A percentile compares a stretch with the other conserved stretches of the same genome.
These are phyloP conservation scores for Penicillium olsonii DNA, from an alignment of 2,329 filamentous ascomycete species.

Conservation along the genomic window DNA sequence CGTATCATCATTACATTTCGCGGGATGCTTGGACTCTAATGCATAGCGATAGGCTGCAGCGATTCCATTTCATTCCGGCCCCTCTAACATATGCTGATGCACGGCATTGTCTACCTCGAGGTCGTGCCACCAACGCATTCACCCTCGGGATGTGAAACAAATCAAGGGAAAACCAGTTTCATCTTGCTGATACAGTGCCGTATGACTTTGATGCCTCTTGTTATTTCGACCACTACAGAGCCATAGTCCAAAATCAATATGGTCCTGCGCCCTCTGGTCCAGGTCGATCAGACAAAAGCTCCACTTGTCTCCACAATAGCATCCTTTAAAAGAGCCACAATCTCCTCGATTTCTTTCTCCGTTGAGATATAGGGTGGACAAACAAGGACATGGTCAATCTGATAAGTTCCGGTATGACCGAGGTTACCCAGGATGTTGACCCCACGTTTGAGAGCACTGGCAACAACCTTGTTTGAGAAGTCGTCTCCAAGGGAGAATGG, in stretches of 20 bases:
- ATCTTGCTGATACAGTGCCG: neutral
- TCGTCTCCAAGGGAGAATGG: neutral
- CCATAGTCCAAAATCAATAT: neutral
- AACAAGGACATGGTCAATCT: conserved; percentile 14
- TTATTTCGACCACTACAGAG: neutral
- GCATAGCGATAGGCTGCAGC: neutral
- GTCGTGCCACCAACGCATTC: neutral
- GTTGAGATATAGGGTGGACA: conserved; percentile 13
- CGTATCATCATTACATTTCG: neutral
- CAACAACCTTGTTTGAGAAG: conserved; percentile 1
- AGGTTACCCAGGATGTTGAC: conserved; percentile 14
- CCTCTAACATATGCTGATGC: neutral
- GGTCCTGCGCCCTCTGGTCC: neutral
- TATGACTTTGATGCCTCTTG: neutral
- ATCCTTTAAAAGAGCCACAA: conserved; percentile 6
- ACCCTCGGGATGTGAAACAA: neutral
- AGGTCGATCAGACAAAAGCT: neutral
- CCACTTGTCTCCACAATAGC: conserved; percentile 10
- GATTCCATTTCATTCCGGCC: neutral
- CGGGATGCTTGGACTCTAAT: neutral
- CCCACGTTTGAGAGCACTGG: conserved; percentile 1
- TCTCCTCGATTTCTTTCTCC: conserved; percentile 7
- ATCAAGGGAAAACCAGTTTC: neutral
- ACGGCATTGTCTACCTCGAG: neutral
- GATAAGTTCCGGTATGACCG: conserved; percentile 12